Evolutionary conservation across 768 basidiomycete species (phyloP), one percentile per base, ranked within the genome.

Genomic region (Galerina marginata): DNA sequence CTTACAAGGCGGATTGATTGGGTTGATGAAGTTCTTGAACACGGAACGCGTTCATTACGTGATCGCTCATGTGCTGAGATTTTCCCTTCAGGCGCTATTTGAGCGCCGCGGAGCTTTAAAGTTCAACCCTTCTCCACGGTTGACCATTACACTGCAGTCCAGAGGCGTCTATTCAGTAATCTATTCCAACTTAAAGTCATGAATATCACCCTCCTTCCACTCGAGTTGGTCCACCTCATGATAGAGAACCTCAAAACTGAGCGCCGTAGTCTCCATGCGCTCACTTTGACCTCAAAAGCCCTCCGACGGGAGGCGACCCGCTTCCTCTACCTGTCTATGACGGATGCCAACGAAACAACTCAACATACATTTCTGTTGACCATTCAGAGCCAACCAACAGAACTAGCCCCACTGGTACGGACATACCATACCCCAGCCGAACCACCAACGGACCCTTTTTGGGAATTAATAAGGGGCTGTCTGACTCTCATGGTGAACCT

Each of bases 181-280:
- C 7, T 33, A 33, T 33, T 33, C 29, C 29, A 33, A 33, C 4
- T 20, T 0, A 33, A 33, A 33, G 29, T 2, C 60, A 74, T 77
- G 47, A 64, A 52, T 15, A 44, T 50, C 37, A 58, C 53, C 46
- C 62, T 64, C 37, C 26, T 54, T n/a, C 50, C 50, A 9, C 36
- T 4, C 6, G 50, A 51, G 29, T 9, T 51, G 10, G 9, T 51
- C 29, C 50, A 37, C 7, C 37, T 51, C n/a, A 16, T 37, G 10
- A 26, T 51, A 6, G 50, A 51, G 29, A 23, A 39, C 33, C 36
- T 51, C 6, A 36, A 50, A 10, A 11, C 36, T 1, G 36, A 51
- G 14, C 15, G 36, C 50, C 10, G 38, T 16, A 42, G 37, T 14
- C 51, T 53, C 12, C 37, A 40, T 23, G 20, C 51, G 26, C n/a